A percentile compares a stretch with the other conserved stretches of the same genome.
Conservation (phyloP, 2,329 filamentous ascomycete genomes). For the Xenosphaeropsis pyriputrescens region DNA sequence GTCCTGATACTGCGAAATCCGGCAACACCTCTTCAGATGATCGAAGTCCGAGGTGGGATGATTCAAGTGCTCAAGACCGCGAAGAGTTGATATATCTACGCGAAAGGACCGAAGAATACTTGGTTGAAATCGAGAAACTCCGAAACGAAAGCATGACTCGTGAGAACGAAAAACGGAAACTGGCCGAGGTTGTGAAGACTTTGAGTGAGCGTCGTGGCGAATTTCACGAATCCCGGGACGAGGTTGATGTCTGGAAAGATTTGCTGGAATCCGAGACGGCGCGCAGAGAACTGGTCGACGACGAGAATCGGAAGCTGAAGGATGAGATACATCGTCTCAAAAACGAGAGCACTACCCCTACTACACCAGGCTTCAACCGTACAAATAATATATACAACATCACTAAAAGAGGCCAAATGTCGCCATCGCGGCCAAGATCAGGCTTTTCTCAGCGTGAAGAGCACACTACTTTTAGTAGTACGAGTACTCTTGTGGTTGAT, state of each 20-base stretch:
- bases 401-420: slow-evolving; percentile 34
- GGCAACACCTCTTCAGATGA: slow-evolving; percentile 39
- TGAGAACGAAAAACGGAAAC: slow-evolving; percentile 73
- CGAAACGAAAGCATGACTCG: slow-evolving; percentile 62
- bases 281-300: slow-evolving; percentile 76
- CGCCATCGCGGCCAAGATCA: slow-evolving; percentile 32
- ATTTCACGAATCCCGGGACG: slow-evolving; percentile 36
- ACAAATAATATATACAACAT: slow-evolving; percentile 55
- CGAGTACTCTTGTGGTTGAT: slow-evolving; percentile 53
- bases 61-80: slow-evolving; percentile 47
- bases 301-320: slow-evolving; percentile 70
- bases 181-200: slow-evolving; percentile 66
- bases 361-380: slow-evolving; percentile 29
- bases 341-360: slow-evolving; percentile 31
- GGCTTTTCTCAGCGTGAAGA: slow-evolving; percentile 28
- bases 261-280: slow-evolving; percentile 84
- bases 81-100: slow-evolving; percentile 77
- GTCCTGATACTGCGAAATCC: slow-evolving; percentile 44
- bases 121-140: slow-evolving; percentile 71
- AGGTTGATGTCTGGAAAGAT: slow-evolving; percentile 86
- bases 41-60: slow-evolving; percentile 37
- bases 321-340: slow-evolving; percentile 70
- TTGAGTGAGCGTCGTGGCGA: slow-evolving; percentile 37
- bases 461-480: slow-evolving; percentile 36
- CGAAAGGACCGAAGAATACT: slow-evolving; percentile 74